Percentiles rank a stretch among this genome's conserved stretches.
These are phyloP conservation scores for Fusarium drepaniforme DNA, from an alignment of 2,329 filamentous ascomycete species.

Conservation along the genomic window DNA sequence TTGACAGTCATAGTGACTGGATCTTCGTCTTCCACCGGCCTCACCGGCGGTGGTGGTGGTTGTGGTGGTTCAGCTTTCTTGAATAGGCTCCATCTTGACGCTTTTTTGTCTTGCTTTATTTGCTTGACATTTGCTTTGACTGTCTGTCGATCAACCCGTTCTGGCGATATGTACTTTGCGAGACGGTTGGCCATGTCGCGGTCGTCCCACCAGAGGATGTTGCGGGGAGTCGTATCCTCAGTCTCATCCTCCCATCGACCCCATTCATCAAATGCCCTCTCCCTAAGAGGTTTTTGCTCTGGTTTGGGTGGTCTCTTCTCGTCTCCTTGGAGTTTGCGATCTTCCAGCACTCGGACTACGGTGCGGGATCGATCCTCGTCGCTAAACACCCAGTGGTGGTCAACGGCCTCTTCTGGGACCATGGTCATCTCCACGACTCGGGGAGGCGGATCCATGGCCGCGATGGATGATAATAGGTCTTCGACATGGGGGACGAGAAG, in stretches of 20 bases:
- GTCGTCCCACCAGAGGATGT: conserved; percentile 60
- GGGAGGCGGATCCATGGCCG: conserved; percentile 47
- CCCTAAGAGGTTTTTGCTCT: neutral
- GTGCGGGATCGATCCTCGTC: conserved; percentile 48
- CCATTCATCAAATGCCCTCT: conserved; percentile 59
- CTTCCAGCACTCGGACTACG: conserved; percentile 47
- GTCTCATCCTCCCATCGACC: conserved; percentile 54
- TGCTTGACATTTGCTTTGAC: conserved; percentile 49
- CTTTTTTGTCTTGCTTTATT: conserved; percentile 50
- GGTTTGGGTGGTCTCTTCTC: conserved; percentile 9
- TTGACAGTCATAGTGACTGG: conserved; percentile 55
- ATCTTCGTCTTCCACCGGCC: conserved; percentile 25
- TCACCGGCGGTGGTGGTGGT: conserved; percentile 10
- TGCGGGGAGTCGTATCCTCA: neutral
- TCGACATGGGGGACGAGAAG: conserved; percentile 57
- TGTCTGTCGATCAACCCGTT: conserved; percentile 42
- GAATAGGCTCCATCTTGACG: conserved; percentile 50
- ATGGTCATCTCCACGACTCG: conserved; percentile 57
- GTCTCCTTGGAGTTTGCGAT: conserved; percentile 26
- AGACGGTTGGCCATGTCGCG: conserved; percentile 60
- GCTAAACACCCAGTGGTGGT: conserved; percentile 50
- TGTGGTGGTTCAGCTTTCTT: conserved; percentile 38
- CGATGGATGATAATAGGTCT: conserved; percentile 55
- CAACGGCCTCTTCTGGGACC: conserved; percentile 58
- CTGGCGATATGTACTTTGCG: conserved; percentile 57